Conservation (phyloP, 345 rosid species). For the Sisymbrium altissimum region DNA sequence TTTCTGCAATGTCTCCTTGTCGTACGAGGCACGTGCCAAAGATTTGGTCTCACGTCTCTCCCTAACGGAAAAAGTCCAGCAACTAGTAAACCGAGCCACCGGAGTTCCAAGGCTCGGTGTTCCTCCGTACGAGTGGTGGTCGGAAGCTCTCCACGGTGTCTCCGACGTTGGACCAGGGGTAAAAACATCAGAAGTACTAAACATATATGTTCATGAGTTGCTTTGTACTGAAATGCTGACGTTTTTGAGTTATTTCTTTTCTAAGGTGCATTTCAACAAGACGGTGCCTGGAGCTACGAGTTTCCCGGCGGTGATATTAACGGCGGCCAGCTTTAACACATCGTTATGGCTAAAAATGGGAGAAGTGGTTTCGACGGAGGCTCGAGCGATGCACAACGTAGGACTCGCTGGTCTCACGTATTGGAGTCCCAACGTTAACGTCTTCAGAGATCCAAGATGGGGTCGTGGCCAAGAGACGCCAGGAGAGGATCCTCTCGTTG, state of each 20-base stretch:
- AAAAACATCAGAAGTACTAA: not conserved
- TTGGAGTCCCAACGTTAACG: conserved; percentile 61
- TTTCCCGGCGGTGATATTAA: conserved; percentile 54
- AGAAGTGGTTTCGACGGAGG: conserved; percentile 45
- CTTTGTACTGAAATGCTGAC: not conserved
- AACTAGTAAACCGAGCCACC: conserved; percentile 46
- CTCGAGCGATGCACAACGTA: conserved; percentile 42
- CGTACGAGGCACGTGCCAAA: conserved; percentile 46
- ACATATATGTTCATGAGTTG: not conserved
- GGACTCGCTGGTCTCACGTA: conserved; percentile 43
- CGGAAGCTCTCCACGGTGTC: conserved; percentile 74
- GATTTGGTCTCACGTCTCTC: conserved; percentile 48
- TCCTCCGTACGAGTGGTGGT: conserved; percentile 70
- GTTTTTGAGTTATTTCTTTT: not conserved
- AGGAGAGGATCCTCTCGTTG: conserved; percentile 54
- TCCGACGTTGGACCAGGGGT: conserved; percentile 48
- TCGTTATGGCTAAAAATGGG: conserved; percentile 56
- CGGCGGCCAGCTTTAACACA: conserved; percentile 57
- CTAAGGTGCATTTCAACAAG: conserved; percentile 38
- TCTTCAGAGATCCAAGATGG: conserved; percentile 56
- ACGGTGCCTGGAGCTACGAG: conserved; percentile 58
- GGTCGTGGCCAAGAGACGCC: conserved; percentile 50
- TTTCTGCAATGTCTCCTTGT: conserved; percentile 45
- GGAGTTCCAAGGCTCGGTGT: conserved; percentile 55
- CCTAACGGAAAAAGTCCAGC: conserved; percentile 55